Evolutionary conservation across 2,329 filamentous ascomycete species (phyloP).

Genomic region (Diplodia corticola): DNA sequence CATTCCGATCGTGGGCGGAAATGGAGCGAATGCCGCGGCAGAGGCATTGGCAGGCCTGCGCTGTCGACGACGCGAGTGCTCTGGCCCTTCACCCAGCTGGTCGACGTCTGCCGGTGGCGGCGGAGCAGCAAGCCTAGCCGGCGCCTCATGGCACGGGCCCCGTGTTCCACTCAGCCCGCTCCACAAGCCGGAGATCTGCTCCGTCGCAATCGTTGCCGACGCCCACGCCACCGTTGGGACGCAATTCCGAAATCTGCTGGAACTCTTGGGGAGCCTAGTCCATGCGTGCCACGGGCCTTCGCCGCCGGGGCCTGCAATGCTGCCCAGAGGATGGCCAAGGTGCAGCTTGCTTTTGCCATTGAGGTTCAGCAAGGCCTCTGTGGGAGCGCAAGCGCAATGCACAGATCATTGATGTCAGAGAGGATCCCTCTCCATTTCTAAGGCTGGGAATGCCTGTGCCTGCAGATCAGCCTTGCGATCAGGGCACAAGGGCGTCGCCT

Average conservation of each 20-base stretch:
- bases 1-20: conserved; percentile 11
- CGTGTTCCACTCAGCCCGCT: conserved; percentile 8
- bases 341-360: background rate
- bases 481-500: conserved; percentile 1
- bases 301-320: background rate
- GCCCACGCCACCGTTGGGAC: conserved; percentile 10
- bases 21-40: conserved; percentile 2
- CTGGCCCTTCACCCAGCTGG: background rate
- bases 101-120: background rate
- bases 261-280: conserved; percentile 2
- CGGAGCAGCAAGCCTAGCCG: conserved; percentile 16
- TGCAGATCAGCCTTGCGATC: conserved; percentile 12
- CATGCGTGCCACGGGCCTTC: conserved; percentile 3
- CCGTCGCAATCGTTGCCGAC: conserved; percentile 16
- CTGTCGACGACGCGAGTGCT: background rate
- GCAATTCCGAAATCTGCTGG: conserved; percentile 5
- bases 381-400: background rate
- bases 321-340: background rate
- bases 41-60: background rate
- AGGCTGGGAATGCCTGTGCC: conserved; percentile 12
- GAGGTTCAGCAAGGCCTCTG: background rate
- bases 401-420: conserved; percentile 20
- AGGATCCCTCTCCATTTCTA: conserved; percentile 15
- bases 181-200: conserved; percentile 22
- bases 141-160: conserved; percentile 17